Evolutionary conservation across 1,139 yeast genomes (phyloP), one percentile per base, ranked within the genome.

Genomic region (Lodderomyces oxycetoniae): DNA sequence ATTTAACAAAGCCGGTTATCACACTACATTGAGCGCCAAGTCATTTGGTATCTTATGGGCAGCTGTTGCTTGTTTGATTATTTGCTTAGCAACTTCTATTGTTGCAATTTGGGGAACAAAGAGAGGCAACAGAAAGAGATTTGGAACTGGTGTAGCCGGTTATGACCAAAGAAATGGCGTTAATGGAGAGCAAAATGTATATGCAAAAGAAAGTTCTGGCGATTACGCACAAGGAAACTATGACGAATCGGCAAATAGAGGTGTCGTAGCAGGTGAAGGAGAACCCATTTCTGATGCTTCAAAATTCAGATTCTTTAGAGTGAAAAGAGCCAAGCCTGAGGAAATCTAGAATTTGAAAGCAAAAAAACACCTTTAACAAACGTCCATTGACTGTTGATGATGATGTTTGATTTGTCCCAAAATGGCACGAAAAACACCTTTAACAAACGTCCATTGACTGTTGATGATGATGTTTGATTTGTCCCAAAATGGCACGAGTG

Each of bases 1-100:
- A 12, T 83, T 83, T 59, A 61, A 59, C 26, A 49, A 63, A 37
- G 65, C 61, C 25, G 79, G 78, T 28, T 50, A 56, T 34, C 34
- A 42, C 14, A 73, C 91, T 9, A 52, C 48, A 10, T 47, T 85
- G 32, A 88, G 88, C 25, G 67, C 65, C 25, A 72, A 73, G 42
- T 60, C 76, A 56, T 65, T 80, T 53, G 87, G 76, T 11, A 73
- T 80, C 41, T 56, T 77, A 34, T 82, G 91, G 91, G 41, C 46
- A 3, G 40, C 43, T 4, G 45, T 43, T 14, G 42, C 44, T 12
- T 31, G 38, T 28, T 38, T 43, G 22, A 27, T 42, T 13, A 38
- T 43, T 26, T 32, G 44, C 15, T 42, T 43, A 31, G 30, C 33
- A 8, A 35, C 36, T n/a, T 17, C 34, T 5, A 33, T 41, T 14